Percentiles rank a stretch among this genome's conserved stretches.
These are phyloP conservation scores for Ogataea henricii DNA, from an alignment of 805 yeast species.

Conservation along the genomic window DNA sequence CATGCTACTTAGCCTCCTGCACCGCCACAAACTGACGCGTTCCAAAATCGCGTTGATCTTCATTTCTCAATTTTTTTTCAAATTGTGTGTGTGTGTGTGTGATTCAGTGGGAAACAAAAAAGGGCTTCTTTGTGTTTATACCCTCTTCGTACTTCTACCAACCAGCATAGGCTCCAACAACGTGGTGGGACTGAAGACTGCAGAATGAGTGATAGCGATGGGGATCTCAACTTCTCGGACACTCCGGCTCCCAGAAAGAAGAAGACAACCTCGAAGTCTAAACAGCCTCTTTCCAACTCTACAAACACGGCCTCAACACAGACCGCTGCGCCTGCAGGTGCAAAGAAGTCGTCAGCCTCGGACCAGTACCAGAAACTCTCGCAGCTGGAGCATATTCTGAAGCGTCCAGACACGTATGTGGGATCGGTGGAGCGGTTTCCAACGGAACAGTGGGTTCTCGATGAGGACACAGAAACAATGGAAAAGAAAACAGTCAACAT, in stretches of 20 bases:
- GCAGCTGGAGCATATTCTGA: constrained; percentile 92
- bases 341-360: constrained; percentile 41
- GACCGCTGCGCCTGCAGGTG: constrained; percentile 7
- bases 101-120: background rate
- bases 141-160: background rate
- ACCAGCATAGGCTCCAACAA: too few relatives aligned
- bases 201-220: constrained; percentile 17
- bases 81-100: background rate
- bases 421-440: constrained; percentile 89
- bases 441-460: constrained; percentile 83
- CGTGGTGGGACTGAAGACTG: background rate
- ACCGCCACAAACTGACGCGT: constrained; percentile 1
- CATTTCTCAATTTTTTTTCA: too few relatives aligned
- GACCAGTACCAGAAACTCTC: constrained; percentile 91
- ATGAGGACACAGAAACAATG: constrained; percentile 64
- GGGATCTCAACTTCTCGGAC: constrained; percentile 12
- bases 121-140: background rate
- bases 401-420: constrained; percentile 96
- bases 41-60: background rate
- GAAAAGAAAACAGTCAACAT: constrained; percentile 63
- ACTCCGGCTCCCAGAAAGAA: constrained; percentile 10
- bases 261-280: constrained; percentile 9
- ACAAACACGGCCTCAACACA: constrained; percentile 22
- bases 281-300: constrained; percentile 45
- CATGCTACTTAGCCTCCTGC: too few relatives aligned